Base-by-base conservation (phyloP, 805 yeast species). In the Ogataea nonfermentans region DNA sequence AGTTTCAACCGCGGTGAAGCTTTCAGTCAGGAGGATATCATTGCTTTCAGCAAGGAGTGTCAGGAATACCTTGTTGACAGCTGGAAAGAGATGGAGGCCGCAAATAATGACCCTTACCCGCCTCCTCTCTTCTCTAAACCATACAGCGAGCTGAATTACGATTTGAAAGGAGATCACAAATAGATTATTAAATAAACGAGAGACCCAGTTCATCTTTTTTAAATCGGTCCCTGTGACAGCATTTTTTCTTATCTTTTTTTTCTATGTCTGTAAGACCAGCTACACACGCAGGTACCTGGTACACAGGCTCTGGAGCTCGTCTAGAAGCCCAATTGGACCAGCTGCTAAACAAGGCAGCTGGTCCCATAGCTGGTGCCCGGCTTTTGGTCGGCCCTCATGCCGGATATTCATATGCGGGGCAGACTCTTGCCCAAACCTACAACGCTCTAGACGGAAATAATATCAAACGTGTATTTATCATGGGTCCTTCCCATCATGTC, bases 401-500 rank as follows among this genome's bases (percentile, higher is more conserved):
- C 6, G 99, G 99, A 0, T 89, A 83, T 56, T 56, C 83, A 4
- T 93, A 83, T 57, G 82, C 95, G 27, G 96, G 96, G 0, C 62
- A 67, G 6, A 77, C 86, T 0, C 70, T 91, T 50, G 93, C 90
- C 0, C 79, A 84, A 56, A 76, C 95, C 0, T 91, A 85, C 53
- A 72, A 72, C 2, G 74, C 79, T 0, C 75, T 91, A 74, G 95
- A 86, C 53, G 59, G 79, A 1, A 49, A 71, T 1, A 65, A 65
- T 19, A 66, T 73, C 13, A 72, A 78, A 49, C 68, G 91, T 13
- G 76, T 93, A 1, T 85, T 93, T 49, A 67, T 93, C 1, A 59
- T 93, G 57, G 97, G 98, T 0, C 99, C 99, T 0, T 84, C 96
- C 0, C 99, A 93, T 58, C 95, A 86, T 60, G 81, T 84, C 7